Evolutionary conservation across 176 grass and related monocot genomes (phyloP).

Genomic region (Hordeum marinum): DNA sequence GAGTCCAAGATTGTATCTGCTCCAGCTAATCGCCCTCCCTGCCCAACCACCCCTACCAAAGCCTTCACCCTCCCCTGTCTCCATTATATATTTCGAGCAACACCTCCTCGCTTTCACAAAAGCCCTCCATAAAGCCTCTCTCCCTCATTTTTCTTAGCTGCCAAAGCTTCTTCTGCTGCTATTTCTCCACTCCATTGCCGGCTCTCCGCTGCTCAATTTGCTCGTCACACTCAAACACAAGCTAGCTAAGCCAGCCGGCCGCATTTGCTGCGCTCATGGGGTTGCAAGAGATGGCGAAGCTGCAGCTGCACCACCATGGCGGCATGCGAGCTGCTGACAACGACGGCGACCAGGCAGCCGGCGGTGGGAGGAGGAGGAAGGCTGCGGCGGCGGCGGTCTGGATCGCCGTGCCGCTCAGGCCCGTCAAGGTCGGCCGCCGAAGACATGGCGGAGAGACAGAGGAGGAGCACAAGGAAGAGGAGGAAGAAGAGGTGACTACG

Average conservation of each 20-base stretch:
- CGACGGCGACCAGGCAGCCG: not conserved
- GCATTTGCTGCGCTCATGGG: not conserved
- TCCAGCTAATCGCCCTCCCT: not conserved
- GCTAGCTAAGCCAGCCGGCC: not conserved
- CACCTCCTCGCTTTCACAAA: not conserved
- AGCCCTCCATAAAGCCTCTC: not conserved
- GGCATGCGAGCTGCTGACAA: not conserved
- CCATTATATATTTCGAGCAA: not conserved
- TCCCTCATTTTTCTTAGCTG: not conserved
- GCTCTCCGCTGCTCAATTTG: not conserved
- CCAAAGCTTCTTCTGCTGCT: not conserved
- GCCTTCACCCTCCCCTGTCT: not conserved
- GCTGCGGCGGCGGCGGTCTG: not conserved
- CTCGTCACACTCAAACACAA: not conserved
- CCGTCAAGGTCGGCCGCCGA: conserved; percentile 24
- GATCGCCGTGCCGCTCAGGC: conserved; percentile 15
- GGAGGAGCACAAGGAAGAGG: not conserved
- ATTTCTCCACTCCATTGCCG: not conserved
- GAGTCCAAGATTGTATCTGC: not conserved
- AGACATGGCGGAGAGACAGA: not conserved
- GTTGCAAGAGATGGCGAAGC: conserved; percentile 23
- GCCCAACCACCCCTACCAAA: not conserved
- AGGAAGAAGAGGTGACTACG: conserved; percentile 23
- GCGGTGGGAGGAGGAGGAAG: not conserved
- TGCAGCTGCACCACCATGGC: not conserved